Conservation (phyloP, 768 basidiomycete species). For the Sarcodon aspratus region DNA sequence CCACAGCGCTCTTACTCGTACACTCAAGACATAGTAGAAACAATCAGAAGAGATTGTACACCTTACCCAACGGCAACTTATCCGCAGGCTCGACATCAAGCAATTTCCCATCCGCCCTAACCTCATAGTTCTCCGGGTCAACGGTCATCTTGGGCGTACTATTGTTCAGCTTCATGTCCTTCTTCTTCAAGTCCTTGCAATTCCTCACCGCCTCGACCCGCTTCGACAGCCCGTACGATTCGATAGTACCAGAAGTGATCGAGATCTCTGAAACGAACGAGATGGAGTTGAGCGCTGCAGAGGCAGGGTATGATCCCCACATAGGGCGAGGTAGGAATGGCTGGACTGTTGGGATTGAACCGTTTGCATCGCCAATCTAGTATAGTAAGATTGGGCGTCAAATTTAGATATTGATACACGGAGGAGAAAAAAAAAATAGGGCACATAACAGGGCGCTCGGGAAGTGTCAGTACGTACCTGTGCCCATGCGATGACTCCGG, state of each 20-base stretch:
- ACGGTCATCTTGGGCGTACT: slow-evolving; percentile 74
- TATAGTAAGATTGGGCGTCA: too few relatives aligned
- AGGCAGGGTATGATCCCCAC: slow-evolving; percentile 78
- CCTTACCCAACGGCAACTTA: slow-evolving; percentile 52
- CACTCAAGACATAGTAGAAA: neutral
- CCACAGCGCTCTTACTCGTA: too few relatives aligned
- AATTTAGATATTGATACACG: neutral
- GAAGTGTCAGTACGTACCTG: slow-evolving; percentile 43
- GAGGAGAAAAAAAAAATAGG: neutral
- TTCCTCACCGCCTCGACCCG: slow-evolving; percentile 60
- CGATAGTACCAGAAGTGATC: slow-evolving; percentile 44
- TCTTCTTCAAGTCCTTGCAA: slow-evolving; percentile 71
- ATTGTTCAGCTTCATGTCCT: slow-evolving; percentile 91
- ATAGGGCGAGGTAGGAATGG: slow-evolving; percentile 80
- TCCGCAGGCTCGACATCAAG: slow-evolving; percentile 69
- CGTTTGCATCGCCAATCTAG: slow-evolving; percentile 96
- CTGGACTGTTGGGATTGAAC: slow-evolving; percentile 91
- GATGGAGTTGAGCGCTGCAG: slow-evolving; percentile 78
- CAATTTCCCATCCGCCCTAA: slow-evolving; percentile 68
- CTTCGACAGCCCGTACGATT: slow-evolving; percentile 61
- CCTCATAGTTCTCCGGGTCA: slow-evolving; percentile 88
- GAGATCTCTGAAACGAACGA: slow-evolving; percentile 78
- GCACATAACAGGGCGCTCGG: neutral
- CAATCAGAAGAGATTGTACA: slow-evolving; percentile 71
- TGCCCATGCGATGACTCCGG: slow-evolving; percentile 86